These are phyloP conservation scores for Pseudotulostoma volvatum DNA, from an alignment of 495 filamentous ascomycete species.

Conservation along the genomic window DNA sequence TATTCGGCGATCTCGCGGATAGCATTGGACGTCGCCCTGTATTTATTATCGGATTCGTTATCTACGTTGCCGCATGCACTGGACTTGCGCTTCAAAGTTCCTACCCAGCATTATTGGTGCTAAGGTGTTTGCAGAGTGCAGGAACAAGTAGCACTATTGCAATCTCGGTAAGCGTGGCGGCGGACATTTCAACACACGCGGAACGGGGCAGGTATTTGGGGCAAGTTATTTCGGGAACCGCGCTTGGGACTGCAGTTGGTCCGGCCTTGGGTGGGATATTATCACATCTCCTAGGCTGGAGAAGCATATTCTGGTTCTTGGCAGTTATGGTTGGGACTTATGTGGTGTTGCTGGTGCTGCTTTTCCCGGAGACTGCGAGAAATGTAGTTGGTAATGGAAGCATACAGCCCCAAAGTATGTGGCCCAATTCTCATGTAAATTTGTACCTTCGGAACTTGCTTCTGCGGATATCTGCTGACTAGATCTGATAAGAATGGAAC, in stretches of 20 bases:
- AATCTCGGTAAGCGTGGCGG: constrained; percentile 42
- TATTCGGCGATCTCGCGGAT: constrained; percentile 46
- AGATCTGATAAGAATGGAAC: no score
- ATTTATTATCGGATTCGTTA: constrained; percentile 38
- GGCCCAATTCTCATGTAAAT: no score
- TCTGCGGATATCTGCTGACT: no score
- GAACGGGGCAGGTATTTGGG: constrained; percentile 47
- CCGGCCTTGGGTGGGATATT: constrained; percentile 29
- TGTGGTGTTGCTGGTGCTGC: constrained; percentile 28
- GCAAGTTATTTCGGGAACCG: constrained; percentile 13
- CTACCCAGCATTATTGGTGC: constrained; percentile 42
- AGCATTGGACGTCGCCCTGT: constrained; percentile 40
- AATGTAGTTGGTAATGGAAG: constrained; percentile 56
- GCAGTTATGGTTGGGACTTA: constrained; percentile 16
- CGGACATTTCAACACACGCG: constrained; percentile 40
- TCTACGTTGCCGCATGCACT: constrained; percentile 47
- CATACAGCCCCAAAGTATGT: no score
- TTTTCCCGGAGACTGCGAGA: constrained; percentile 51
- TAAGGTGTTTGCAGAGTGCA: constrained; percentile 46
- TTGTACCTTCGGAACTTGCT: no score
- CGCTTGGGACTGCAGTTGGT: constrained; percentile 17
- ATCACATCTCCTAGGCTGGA: constrained; percentile 21
- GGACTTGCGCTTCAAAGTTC: constrained; percentile 43
- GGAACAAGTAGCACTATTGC: constrained; percentile 38
- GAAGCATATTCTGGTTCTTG: constrained; percentile 31